A percentile compares a stretch with the other conserved stretches of the same genome.
Evolutionary conservation across 2,329 filamentous ascomycete species (phyloP).

Genomic region (Clarireedia paspali): DNA sequence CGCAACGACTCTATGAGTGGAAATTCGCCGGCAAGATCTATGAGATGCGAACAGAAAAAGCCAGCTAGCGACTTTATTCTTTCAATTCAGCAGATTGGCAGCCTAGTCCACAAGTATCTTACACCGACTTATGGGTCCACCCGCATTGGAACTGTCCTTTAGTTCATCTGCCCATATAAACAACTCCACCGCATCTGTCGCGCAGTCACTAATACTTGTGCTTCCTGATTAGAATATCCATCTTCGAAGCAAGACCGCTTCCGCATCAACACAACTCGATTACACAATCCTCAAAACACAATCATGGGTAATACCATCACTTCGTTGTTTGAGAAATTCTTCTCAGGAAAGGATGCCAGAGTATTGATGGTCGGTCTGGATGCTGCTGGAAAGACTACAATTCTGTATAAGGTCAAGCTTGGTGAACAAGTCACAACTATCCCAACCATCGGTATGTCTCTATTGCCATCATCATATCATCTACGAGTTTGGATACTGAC

Average conservation of each 20-base stretch:
- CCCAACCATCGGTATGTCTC: slow-evolving; percentile 82
- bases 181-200: slow-evolving; percentile 5
- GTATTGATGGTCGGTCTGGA: slow-evolving; percentile 99
- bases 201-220: slow-evolving; percentile 12
- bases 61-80: slow-evolving; percentile 6
- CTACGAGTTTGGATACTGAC: slow-evolving; percentile 20
- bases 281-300: slow-evolving; percentile 39
- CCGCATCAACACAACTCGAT: slow-evolving; percentile 25
- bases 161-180: slow-evolving; percentile 13
- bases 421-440: slow-evolving; percentile 99
- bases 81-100: slow-evolving; percentile 13
- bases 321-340: slow-evolving; percentile 91
- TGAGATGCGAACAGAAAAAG: background rate
- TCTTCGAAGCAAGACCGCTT: slow-evolving; percentile 25
- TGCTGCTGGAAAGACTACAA: slow-evolving; percentile 99
- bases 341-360: slow-evolving; percentile 99
- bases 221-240: slow-evolving; percentile 12
- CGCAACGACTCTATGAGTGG: background rate
- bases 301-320: slow-evolving; percentile 98
- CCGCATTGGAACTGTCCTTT: slow-evolving; percentile 23
- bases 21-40: background rate
- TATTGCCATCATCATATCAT: slow-evolving; percentile 1
- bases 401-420: slow-evolving; percentile 99
- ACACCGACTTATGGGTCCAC: slow-evolving; percentile 11
- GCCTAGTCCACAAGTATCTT: slow-evolving; percentile 17